Base-by-base conservation (phyloP, 768 basidiomycete species). In the Mycena indigotica region DNA sequence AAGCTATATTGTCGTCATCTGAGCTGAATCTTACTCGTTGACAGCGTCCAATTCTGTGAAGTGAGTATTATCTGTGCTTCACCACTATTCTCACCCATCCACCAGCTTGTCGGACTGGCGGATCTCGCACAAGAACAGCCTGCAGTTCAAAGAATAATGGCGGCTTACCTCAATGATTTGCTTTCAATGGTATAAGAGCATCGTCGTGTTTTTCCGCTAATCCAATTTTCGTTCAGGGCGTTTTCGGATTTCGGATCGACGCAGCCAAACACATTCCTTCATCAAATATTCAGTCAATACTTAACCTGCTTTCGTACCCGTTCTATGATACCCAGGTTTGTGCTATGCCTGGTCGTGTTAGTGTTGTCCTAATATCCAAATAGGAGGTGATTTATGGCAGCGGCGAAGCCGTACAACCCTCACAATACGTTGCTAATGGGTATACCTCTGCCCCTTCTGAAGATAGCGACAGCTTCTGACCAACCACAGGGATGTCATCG, bases 331-430 rank as follows among this genome's bases (percentile, higher is more conserved):
- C 57, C 21, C 32, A 51, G 25, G 48, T 50, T 10, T 16, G 48
- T 23, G 5, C 6, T 13, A 45, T n/a, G 44, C n/a, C n/a, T n/a
- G n/a, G 44, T n/a, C 23, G 10, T 19, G 44, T 24, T 8, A 12
- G 44, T 10, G 23, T 19, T 45, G 23, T 8, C 53, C 48, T 53
- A 39, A 59, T 10, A 24, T 21, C 13, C 19, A 6, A 10, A 4
- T 26, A 64, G 48, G 65, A 66, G 52, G 63, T 64, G 15, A 62
- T 66, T 4, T 66, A 58, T 28, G 65, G 65, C 2, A 53, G 48
- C 4, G 60, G 63, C 19, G 63, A 66, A 41, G 45, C 61, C 12
- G 46, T 62, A 3, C 40, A 38, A 25, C 61, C 61, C 2, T 39
- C 57, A 19, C 57, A 63, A 23, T 63, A 63, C 19, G 32, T 40